Conservation (phyloP, 257 asterid genomes). For the Lantana camara region DNA sequence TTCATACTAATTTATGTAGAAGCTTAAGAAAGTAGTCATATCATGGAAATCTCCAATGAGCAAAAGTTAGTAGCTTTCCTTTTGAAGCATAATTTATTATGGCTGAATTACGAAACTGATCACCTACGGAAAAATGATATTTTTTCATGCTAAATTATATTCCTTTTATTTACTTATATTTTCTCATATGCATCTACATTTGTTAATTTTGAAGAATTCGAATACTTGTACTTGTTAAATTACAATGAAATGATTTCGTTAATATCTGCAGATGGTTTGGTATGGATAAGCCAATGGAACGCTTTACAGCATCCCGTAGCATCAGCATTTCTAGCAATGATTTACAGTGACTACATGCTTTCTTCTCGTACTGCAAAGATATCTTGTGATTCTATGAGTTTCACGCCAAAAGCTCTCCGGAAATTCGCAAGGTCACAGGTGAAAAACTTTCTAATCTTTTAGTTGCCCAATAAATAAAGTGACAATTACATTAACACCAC, state of each 20-base stretch:
- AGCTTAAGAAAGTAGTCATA: not conserved
- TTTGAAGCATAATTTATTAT: not conserved
- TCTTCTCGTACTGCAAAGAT: constrained; percentile 71
- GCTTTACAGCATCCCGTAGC: constrained; percentile 95
- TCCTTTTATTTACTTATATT: not conserved
- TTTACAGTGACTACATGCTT: constrained; percentile 93
- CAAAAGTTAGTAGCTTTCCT: not conserved
- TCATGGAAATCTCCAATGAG: not conserved
- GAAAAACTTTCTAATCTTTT: not conserved
- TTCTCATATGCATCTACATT: not conserved
- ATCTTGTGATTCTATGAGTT: constrained; percentile 57
- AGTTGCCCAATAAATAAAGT: not conserved
- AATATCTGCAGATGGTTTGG: constrained; percentile 66
- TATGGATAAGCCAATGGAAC: constrained; percentile 91
- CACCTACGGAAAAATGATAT: not conserved
- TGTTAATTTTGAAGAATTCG: not conserved
- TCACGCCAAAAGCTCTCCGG: constrained; percentile 76
- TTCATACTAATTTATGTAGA: not conserved
- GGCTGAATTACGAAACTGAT: not conserved
- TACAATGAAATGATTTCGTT: no score
- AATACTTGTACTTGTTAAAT: not conserved
- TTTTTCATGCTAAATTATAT: not conserved
- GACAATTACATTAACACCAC: no score
- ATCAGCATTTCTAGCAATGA: constrained; percentile 76
- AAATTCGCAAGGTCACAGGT: constrained; percentile 89